A percentile compares a stretch with the other conserved stretches of the same genome.
phyloP scores from a whole-genome alignment of 2,329 filamentous ascomycete species.

The Aureobasidium subglaciale region DNA sequence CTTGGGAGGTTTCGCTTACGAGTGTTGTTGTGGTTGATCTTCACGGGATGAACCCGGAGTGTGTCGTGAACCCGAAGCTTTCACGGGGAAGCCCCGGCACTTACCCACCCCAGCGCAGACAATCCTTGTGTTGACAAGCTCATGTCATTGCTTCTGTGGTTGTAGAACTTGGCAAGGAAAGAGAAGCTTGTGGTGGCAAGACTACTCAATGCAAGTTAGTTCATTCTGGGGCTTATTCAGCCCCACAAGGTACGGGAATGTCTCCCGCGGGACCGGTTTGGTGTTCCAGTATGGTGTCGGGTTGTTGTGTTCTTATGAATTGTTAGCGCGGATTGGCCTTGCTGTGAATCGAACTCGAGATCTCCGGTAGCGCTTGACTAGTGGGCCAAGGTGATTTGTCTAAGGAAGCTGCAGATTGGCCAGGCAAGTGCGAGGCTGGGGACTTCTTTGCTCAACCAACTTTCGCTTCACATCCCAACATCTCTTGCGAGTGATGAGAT shows the following conservation, averaged over 20 bases:
- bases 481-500: too few species aligned
- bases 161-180: not conserved
- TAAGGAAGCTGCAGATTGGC: not conserved
- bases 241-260: not conserved
- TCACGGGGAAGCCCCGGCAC: not conserved
- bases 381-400: not conserved
- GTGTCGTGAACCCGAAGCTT: too few species aligned
- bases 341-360: not conserved
- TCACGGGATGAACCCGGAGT: too few species aligned
- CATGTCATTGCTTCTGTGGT: not conserved
- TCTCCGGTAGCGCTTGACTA: not conserved
- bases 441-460: not conserved
- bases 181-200: conserved; percentile 2
- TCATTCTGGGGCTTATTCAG: not conserved
- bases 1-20: not conserved
- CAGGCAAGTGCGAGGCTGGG: not conserved
- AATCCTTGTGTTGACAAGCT: conserved; percentile 1
- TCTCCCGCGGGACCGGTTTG: not conserved
- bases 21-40: not conserved
- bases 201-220: not conserved
- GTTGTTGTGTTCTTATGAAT: not conserved
- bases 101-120: not conserved
- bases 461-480: too few species aligned
- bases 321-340: not conserved
- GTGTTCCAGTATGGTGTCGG: too few species aligned